Evolutionary conservation across 2,329 filamentous ascomycete species (phyloP).

Genomic region (Pseudonectria foliicola): DNA sequence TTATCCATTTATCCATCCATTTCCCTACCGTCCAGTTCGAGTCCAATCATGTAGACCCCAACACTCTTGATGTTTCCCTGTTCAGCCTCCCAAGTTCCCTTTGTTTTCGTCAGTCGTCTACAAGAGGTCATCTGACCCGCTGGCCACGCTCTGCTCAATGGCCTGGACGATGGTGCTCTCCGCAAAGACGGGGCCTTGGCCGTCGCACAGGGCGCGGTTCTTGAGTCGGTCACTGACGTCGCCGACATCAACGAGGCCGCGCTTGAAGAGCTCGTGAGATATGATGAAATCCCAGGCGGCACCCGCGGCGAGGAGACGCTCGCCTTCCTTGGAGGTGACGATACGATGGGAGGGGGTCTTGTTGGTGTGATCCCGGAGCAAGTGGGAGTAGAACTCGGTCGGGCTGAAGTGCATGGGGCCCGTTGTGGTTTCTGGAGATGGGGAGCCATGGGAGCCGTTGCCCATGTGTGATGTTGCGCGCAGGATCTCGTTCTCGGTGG

Average conservation of each 20-base stretch:
- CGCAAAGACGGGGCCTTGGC: conserved; percentile 80
- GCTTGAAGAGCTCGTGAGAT: conserved; percentile 66
- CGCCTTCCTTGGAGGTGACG: conserved; percentile 56
- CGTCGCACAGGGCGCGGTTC: conserved; percentile 70
- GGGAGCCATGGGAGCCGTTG: conserved; percentile 26
- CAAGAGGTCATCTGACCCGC: conserved; percentile 68
- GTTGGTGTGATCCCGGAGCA: conserved; percentile 55
- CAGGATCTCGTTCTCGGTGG: conserved; percentile 88
- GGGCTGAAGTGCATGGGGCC: conserved; percentile 67
- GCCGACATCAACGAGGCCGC: conserved; percentile 72
- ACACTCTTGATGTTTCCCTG: conserved; percentile 13
- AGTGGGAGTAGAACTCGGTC: conserved; percentile 61
- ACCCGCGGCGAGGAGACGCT: conserved; percentile 64
- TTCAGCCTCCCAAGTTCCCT: conserved; percentile 5
- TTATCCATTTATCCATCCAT: too few relatives aligned
- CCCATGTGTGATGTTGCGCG: conserved; percentile 60
- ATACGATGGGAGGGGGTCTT: conserved; percentile 63
- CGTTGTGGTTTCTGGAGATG: conserved; percentile 45
- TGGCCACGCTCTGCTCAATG: conserved; percentile 71
- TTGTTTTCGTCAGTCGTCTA: conserved; percentile 15
- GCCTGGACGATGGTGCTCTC: conserved; percentile 66
- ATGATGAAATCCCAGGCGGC: conserved; percentile 90
- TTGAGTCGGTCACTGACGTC: conserved; percentile 76
- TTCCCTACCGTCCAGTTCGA: conserved; percentile 6
- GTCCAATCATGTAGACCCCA: conserved; percentile 17